Conservation (phyloP, 176 grass and related monocot species). For the Triticum dicoccoides region DNA sequence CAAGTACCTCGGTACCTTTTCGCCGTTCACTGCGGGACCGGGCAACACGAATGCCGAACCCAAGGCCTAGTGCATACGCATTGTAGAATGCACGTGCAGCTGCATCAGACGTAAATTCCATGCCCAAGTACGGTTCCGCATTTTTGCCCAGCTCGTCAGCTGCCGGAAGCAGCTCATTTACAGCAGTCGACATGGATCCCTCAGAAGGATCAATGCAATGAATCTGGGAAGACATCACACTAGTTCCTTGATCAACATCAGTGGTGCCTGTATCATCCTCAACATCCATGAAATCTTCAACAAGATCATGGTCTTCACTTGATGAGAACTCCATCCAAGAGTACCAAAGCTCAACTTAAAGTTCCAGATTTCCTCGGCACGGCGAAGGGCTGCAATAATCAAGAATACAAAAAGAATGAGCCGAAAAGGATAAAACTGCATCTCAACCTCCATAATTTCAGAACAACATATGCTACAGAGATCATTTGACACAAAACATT, state of each 20-base stretch:
- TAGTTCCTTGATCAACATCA: constrained; percentile 35
- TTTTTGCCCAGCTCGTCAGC: constrained; percentile 37
- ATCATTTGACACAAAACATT: background rate
- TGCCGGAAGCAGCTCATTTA: constrained; percentile 34
- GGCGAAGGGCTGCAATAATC: background rate
- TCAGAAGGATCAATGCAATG: constrained; percentile 20
- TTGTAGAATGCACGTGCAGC: constrained; percentile 71
- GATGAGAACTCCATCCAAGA: constrained; percentile 81
- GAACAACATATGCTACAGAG: background rate
- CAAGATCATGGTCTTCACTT: constrained; percentile 64
- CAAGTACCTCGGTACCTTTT: constrained; percentile 75
- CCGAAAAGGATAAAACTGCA: background rate
- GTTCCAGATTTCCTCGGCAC: background rate
- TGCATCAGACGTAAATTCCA: constrained; percentile 86
- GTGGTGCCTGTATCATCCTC: constrained; percentile 47
- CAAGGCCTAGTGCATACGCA: constrained; percentile 52
- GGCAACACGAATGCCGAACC: constrained; percentile 93
- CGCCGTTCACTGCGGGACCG: constrained; percentile 74
- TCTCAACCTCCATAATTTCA: background rate
- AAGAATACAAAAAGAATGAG: background rate
- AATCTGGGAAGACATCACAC: constrained; percentile 16
- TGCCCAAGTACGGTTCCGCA: constrained; percentile 56
- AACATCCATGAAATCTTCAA: constrained; percentile 59
- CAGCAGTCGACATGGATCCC: constrained; percentile 8
- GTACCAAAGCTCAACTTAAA: background rate